Conservation (phyloP, 495 filamentous ascomycete genomes). For the Penicillium egyptiacum region DNA sequence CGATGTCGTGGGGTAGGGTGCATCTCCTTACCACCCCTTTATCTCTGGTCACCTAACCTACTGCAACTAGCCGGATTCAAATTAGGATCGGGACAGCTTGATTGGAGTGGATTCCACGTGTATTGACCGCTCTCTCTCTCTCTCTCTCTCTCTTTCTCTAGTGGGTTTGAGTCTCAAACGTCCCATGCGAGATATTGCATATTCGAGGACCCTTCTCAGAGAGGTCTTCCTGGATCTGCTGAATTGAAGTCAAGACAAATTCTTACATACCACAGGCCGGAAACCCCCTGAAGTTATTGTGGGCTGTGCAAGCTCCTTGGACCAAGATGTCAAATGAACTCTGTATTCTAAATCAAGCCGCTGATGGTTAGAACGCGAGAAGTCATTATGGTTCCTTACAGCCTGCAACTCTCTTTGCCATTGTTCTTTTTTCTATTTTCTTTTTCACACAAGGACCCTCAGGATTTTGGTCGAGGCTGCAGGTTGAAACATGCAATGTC, state of each 20-base stretch:
- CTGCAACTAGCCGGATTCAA: not conserved
- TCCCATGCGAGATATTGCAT: not conserved
- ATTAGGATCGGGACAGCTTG: not conserved
- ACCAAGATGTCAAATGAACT: not conserved
- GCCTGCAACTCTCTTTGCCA: not conserved
- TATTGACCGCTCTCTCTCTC: not conserved
- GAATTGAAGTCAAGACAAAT: not conserved
- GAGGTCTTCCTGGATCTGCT: not conserved
- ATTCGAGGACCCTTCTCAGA: not conserved
- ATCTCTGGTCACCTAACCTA: not conserved
- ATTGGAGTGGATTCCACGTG: not conserved
- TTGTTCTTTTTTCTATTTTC: not conserved
- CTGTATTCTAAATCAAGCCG: not conserved
- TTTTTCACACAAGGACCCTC: not conserved
- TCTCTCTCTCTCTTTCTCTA: not conserved
- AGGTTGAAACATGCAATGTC: not conserved
- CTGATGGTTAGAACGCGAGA: not conserved
- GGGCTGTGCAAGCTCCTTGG: not conserved
- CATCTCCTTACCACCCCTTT: not conserved
- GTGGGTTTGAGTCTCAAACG: not conserved
- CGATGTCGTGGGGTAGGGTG: not conserved
- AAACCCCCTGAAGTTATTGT: not conserved
- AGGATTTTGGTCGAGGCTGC: not conserved
- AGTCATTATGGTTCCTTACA: slow-evolving; percentile 1
- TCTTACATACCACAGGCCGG: not conserved